phyloP scores from a whole-genome alignment of 108 stramenopile species.

The Aureococcus anophagefferens region DNA sequence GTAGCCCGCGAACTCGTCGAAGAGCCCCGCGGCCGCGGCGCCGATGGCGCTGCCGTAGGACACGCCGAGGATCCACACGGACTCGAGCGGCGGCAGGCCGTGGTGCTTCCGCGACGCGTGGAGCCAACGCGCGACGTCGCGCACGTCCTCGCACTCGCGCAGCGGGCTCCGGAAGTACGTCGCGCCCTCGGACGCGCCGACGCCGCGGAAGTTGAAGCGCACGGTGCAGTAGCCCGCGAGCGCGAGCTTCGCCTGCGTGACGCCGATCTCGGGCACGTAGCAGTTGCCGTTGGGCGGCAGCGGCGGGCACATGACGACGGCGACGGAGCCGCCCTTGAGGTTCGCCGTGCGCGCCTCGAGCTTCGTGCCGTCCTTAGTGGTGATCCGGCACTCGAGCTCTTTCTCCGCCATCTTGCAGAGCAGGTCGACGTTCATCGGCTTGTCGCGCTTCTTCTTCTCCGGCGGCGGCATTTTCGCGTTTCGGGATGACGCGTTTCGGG shows the following conservation, averaged over 20 bases:
- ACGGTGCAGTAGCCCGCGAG: neutral
- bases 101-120: too few species aligned
- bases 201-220: neutral
- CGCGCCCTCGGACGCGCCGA: neutral
- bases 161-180: neutral
- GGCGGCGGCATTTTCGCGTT: neutral
- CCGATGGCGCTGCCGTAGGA: neutral
- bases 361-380: neutral
- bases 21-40: neutral
- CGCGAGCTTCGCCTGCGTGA: neutral
- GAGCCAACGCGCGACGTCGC: neutral
- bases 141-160: neutral
- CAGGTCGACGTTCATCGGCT: too few species aligned
- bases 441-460: neutral
- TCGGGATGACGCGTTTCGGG: too few species aligned
- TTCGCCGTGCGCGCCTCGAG: neutral
- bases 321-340: neutral
- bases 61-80: neutral
- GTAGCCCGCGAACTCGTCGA: neutral
- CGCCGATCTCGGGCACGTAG: neutral
- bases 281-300: neutral
- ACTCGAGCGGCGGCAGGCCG: neutral
- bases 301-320: neutral
- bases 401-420: neutral
- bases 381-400: neutral